Conservation (phyloP, 345 rosid genomes). For the Bretschneidera sinensis region DNA sequence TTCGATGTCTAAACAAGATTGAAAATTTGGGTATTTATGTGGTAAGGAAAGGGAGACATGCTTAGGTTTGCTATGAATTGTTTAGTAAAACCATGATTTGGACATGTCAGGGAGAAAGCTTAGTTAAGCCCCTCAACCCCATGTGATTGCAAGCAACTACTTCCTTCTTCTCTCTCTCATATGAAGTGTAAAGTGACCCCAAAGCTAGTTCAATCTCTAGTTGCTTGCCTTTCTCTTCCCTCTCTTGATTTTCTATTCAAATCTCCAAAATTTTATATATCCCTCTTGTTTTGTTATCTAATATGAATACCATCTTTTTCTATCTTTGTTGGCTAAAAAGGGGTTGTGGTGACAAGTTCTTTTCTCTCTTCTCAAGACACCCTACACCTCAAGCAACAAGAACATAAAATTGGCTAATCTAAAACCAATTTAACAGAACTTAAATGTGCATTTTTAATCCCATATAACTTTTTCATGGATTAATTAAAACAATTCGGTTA, state of each 20-base stretch:
- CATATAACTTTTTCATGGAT: no score
- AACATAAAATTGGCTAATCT: no score
- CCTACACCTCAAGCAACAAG: no score
- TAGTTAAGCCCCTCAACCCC: slow-evolving; percentile 19
- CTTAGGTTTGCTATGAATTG: slow-evolving; percentile 26
- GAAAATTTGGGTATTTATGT: slow-evolving; percentile 13
- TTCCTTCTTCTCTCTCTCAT: slow-evolving; percentile 12
- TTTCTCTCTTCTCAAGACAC: slow-evolving; percentile 35
- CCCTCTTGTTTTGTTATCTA: no score
- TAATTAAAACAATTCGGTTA: no score
- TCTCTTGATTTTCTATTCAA: slow-evolving; percentile 1
- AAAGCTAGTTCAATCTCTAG: no score
- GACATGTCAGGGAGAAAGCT: slow-evolving; percentile 25
- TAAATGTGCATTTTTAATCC: no score
- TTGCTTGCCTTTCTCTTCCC: no score
- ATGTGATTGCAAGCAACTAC: slow-evolving; percentile 28
- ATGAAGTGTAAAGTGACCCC: slow-evolving; percentile 36
- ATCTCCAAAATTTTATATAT: neutral
- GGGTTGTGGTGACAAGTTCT: slow-evolving; percentile 23
- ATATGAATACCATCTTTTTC: no score
- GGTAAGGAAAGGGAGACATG: slow-evolving; percentile 22
- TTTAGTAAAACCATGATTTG: slow-evolving; percentile 28
- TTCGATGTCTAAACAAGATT: slow-evolving; percentile 11
- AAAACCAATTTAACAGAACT: no score
- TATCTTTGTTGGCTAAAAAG: slow-evolving; percentile 12